Conservation (phyloP, 2,329 filamentous ascomycete species). For the Exophiala sideris region DNA sequence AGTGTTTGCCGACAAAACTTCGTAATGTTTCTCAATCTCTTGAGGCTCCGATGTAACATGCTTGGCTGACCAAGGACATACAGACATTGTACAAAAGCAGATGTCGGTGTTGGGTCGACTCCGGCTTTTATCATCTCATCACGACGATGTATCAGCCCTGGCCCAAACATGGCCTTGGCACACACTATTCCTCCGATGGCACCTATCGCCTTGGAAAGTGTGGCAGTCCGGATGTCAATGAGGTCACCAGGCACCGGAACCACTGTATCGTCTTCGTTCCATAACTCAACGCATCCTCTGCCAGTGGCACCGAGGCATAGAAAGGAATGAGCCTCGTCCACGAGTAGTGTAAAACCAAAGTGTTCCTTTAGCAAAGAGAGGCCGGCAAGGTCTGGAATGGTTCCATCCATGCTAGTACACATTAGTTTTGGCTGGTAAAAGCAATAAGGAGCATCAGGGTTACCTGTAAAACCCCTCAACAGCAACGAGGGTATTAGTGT, state of each 20-base stretch:
- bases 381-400: conserved; percentile 1
- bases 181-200: conserved; percentile 10
- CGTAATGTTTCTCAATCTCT: background rate
- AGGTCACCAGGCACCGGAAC: background rate
- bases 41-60: conserved; percentile 1
- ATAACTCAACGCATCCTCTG: conserved; percentile 7
- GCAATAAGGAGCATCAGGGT: too few species aligned
- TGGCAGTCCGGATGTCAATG: conserved; percentile 9
- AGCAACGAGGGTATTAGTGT: conserved; percentile 4
- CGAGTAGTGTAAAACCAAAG: conserved; percentile 12
- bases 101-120: conserved; percentile 2
- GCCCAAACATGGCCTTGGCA: conserved; percentile 4
- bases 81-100: conserved; percentile 7
- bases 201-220: conserved; percentile 10
- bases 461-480: conserved; percentile 13
- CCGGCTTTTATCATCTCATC: conserved; percentile 7
- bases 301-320: conserved; percentile 6
- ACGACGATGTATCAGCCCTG: background rate
- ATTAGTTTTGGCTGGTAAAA: too few species aligned
- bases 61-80: conserved; percentile 7
- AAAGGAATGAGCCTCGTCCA: conserved; percentile 14
- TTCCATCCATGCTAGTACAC: conserved; percentile 10
- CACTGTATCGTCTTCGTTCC: conserved; percentile 8
- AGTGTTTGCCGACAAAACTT: conserved; percentile 5
- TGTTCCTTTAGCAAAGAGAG: conserved; percentile 3